These are phyloP conservation scores for Pseudotsuga menziesii DNA, from an alignment of 75 land plant genomes.

Conservation along the genomic window DNA sequence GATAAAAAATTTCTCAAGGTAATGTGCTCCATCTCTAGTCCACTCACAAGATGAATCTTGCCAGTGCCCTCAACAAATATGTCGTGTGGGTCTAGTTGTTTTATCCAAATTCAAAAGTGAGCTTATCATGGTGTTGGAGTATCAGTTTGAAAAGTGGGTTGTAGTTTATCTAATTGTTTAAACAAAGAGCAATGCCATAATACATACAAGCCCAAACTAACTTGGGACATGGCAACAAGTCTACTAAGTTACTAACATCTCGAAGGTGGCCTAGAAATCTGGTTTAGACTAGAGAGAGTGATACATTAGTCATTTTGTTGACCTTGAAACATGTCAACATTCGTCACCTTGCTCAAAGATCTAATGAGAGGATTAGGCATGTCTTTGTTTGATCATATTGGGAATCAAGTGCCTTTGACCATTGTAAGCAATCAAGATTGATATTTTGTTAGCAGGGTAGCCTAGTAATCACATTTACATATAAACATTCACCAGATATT, in stretches of 20 bases:
- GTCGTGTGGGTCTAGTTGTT: conserved; percentile 39
- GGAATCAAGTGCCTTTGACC: conserved; percentile 97
- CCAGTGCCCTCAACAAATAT: conserved; percentile 52
- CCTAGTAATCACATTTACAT: conserved; percentile 93
- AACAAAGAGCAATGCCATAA: conserved; percentile 85
- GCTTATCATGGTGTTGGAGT: conserved; percentile 76
- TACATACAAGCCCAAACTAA: conserved; percentile 85
- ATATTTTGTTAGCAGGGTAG: conserved; percentile 89
- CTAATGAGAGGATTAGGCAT: too few species aligned
- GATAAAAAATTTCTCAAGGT: conserved; percentile 32
- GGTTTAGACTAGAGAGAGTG: conserved; percentile 83
- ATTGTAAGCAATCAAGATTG: conserved; percentile 92
- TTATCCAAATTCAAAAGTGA: conserved; percentile 63
- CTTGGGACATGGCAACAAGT: conserved; percentile 98
- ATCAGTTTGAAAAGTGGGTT: conserved; percentile 76
- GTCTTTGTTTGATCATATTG: conserved; percentile 49
- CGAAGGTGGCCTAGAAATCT: conserved; percentile 92
- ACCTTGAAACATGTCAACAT: conserved; percentile 40
- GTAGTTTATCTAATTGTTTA: conserved; percentile 94
- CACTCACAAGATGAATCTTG: conserved; percentile 38
- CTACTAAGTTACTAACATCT: conserved; percentile 96
- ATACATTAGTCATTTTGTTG: conserved; percentile 98
- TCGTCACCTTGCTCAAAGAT: too few species aligned
- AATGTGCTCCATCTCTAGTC: conserved; percentile 67
- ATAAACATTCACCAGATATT: conserved; percentile 89